Percentiles rank a stretch among this genome's conserved stretches.
Evolutionary conservation across 345 rosid genomes (phyloP).

Genomic region (Pistacia vera): DNA sequence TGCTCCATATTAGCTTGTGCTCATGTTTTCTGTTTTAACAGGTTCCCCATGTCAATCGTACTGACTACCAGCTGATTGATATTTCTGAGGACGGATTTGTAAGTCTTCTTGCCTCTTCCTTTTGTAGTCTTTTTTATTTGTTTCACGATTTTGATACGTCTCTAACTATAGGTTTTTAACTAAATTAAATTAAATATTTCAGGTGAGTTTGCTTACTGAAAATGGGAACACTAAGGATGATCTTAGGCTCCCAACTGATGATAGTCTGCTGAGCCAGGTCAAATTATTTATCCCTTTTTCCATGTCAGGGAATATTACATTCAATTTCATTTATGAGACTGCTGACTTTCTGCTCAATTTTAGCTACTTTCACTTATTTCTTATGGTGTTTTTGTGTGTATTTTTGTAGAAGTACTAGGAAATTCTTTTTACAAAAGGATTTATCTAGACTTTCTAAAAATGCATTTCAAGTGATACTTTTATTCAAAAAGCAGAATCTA

Average conservation of each 20-base stretch:
- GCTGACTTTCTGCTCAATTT: background rate
- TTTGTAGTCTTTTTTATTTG: background rate
- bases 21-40: background rate
- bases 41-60: constrained; percentile 20
- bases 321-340: background rate
- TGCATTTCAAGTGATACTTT: background rate
- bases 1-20: background rate
- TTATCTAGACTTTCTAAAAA: no score
- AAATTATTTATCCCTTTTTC: background rate
- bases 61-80: constrained; percentile 19
- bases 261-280: constrained; percentile 10
- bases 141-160: no score
- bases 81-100: constrained; percentile 23
- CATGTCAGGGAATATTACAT: background rate
- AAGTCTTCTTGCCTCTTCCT: background rate
- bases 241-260: constrained; percentile 19
- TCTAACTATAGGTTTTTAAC: background rate
- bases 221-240: constrained; percentile 17
- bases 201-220: constrained; percentile 22
- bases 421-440: no score
- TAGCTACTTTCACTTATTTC: background rate
- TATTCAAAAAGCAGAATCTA: no score
- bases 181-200: background rate
- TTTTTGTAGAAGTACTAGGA: no score
- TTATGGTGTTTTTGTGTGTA: background rate